Evolutionary conservation across 2,329 filamentous ascomycete species (phyloP).

Genomic region (Beauveria sp.): DNA sequence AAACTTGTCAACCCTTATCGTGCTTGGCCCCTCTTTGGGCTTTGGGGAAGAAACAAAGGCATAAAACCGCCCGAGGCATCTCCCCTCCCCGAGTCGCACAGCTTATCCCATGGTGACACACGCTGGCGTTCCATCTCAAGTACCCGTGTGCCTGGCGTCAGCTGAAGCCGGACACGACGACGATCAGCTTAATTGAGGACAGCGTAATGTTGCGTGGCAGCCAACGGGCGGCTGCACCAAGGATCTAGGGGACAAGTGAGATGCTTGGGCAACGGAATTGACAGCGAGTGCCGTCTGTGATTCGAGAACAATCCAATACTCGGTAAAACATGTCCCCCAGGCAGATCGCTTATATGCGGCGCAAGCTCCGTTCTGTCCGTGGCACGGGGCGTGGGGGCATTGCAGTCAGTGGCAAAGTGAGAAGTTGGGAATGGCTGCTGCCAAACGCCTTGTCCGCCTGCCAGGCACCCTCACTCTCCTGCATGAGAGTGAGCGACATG

Average conservation of each 20-base stretch:
- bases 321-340: no score
- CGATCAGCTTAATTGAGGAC: no score
- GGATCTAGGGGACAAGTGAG: neutral
- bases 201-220: no score
- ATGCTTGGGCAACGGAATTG: neutral
- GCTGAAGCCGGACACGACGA: neutral
- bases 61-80: neutral
- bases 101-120: neutral
- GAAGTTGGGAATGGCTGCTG: neutral
- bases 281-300: no score
- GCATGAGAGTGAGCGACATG: neutral
- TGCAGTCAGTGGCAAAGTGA: neutral
- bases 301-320: no score
- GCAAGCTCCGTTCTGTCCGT: neutral
- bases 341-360: neutral
- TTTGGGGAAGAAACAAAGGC: neutral
- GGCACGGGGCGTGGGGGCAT: neutral
- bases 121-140: constrained; percentile 4
- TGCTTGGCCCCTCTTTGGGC: neutral
- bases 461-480: neutral
- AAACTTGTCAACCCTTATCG: neutral
- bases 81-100: neutral
- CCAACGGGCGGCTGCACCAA: no score
- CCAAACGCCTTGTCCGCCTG: constrained; percentile 4
- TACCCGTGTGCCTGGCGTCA: neutral